Conservation (phyloP, 768 basidiomycete species). For the Lactarius tabidus region DNA sequence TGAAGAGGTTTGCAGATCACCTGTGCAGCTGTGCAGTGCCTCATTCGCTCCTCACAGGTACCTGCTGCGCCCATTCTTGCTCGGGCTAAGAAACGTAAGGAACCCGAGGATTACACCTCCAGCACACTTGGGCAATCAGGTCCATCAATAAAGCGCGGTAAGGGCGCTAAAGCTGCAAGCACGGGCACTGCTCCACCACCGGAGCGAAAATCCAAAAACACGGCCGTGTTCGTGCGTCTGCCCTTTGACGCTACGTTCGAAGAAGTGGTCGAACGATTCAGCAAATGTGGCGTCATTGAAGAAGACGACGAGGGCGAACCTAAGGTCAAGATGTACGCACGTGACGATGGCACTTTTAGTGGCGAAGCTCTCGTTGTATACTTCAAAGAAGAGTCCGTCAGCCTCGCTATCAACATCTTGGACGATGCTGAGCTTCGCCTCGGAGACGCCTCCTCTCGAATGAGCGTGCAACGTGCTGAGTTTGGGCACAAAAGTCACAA, state of each 20-base stretch:
- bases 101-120: conserved; percentile 65
- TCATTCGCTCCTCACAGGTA: conserved; percentile 44
- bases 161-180: conserved; percentile 45
- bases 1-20: conserved; percentile 63
- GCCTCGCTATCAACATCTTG: conserved; percentile 74
- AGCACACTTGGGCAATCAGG: conserved; percentile 45
- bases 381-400: conserved; percentile 96
- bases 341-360: conserved; percentile 81
- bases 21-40: conserved; percentile 4
- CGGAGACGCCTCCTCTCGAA: conserved; percentile 68
- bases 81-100: conserved; percentile 76
- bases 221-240: conserved; percentile 84
- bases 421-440: conserved; percentile 90
- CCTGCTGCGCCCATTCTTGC: conserved; percentile 84
- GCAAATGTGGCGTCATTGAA: conserved; percentile 87
- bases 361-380: conserved; percentile 96
- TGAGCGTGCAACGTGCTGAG: conserved; percentile 73
- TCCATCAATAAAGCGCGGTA: conserved; percentile 65
- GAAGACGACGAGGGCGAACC: conserved; percentile 88
- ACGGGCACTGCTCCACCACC: conserved; percentile 26
- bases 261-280: conserved; percentile 82
- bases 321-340: conserved; percentile 95
- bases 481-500: conserved; percentile 64
- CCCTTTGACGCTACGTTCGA: conserved; percentile 70
- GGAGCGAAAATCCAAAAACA: conserved; percentile 83